These are phyloP conservation scores for Pyricularia sp. DNA, from an alignment of 2,329 filamentous ascomycete genomes.

Conservation along the genomic window DNA sequence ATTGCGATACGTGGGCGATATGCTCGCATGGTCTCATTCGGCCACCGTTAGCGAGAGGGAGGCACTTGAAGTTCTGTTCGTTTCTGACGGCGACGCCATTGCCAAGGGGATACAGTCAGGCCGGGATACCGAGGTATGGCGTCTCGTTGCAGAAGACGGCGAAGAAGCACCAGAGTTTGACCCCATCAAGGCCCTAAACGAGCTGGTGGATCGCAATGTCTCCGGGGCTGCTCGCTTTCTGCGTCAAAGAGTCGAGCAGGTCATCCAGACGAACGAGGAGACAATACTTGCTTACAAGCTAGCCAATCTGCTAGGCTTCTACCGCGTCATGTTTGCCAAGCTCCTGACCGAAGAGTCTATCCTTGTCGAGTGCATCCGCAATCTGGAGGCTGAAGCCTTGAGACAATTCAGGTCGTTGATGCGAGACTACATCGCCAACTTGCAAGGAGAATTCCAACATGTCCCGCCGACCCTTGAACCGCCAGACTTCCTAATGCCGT, in stretches of 20 bases:
- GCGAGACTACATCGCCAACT: slow-evolving; percentile 62
- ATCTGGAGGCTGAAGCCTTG: slow-evolving; percentile 63
- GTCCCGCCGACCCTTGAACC: slow-evolving; percentile 61
- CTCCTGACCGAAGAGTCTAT: slow-evolving; percentile 58
- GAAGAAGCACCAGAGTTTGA: slow-evolving; percentile 53
- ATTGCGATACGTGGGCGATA: slow-evolving; percentile 84
- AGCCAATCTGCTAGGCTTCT: slow-evolving; percentile 80
- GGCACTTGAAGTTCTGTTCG: slow-evolving; percentile 80
- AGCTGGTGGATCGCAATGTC: slow-evolving; percentile 77
- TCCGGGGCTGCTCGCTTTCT: slow-evolving; percentile 70
- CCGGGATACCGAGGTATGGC: slow-evolving; percentile 74
- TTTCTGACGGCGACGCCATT: slow-evolving; percentile 81
- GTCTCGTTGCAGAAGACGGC: slow-evolving; percentile 45
- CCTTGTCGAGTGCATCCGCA: slow-evolving; percentile 54
- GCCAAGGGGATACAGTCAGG: slow-evolving; percentile 69
- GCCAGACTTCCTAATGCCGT: slow-evolving; percentile 69
- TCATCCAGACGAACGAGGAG: slow-evolving; percentile 86
- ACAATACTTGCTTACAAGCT: slow-evolving; percentile 80
- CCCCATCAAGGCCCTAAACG: slow-evolving; percentile 65
- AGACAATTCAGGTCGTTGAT: slow-evolving; percentile 72
- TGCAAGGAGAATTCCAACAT: slow-evolving; percentile 59
- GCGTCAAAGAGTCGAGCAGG: slow-evolving; percentile 80
- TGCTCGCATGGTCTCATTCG: slow-evolving; percentile 95
- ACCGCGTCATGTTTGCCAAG: slow-evolving; percentile 71
- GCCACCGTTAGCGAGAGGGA: slow-evolving; percentile 88